Conservation (phyloP, 1,284 basidiomycete species). For the Leucoagaricus sp. region DNA sequence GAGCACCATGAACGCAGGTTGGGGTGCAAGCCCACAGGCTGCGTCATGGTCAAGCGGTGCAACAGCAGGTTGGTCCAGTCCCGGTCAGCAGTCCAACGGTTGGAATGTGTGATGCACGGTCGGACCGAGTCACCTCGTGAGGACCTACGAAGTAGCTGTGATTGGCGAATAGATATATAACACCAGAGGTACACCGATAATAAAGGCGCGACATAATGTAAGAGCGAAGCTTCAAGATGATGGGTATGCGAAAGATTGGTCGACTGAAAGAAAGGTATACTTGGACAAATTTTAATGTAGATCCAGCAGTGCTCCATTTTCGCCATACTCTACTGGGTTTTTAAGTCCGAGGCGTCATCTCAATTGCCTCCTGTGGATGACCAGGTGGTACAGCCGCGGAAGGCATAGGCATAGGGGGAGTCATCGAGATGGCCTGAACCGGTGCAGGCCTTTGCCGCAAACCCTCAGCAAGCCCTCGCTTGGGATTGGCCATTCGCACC, state of each 20-base stretch:
- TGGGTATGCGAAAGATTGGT: not conserved
- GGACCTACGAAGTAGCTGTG: too few relatives aligned
- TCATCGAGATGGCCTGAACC: not conserved
- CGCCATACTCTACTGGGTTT: not conserved
- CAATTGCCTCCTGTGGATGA: slow-evolving; percentile 26
- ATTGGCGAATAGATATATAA: not conserved
- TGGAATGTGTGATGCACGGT: slow-evolving; percentile 46
- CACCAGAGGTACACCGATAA: too few relatives aligned
- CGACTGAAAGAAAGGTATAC: not conserved
- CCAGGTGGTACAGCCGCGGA: slow-evolving; percentile 1
- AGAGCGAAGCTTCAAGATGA: not conserved
- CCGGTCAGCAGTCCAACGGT: slow-evolving; percentile 50
- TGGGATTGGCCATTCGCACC: slow-evolving; percentile 38
- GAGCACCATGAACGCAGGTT: slow-evolving; percentile 17
- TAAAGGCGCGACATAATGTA: not conserved
- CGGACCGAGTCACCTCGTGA: not conserved
- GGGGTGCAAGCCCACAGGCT: slow-evolving; percentile 23
- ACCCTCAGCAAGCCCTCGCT: slow-evolving; percentile 26
- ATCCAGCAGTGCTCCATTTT: not conserved
- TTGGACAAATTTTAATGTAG: not conserved
- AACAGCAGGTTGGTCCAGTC: slow-evolving; percentile 41
- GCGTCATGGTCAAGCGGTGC: slow-evolving; percentile 25
- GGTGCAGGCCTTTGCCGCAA: slow-evolving; percentile 18
- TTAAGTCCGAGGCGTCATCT: slow-evolving; percentile 32
- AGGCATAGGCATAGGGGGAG: not conserved